Base-by-base conservation (phyloP, 139 green algal genomes). In the Coccomyxa sp. region DNA sequence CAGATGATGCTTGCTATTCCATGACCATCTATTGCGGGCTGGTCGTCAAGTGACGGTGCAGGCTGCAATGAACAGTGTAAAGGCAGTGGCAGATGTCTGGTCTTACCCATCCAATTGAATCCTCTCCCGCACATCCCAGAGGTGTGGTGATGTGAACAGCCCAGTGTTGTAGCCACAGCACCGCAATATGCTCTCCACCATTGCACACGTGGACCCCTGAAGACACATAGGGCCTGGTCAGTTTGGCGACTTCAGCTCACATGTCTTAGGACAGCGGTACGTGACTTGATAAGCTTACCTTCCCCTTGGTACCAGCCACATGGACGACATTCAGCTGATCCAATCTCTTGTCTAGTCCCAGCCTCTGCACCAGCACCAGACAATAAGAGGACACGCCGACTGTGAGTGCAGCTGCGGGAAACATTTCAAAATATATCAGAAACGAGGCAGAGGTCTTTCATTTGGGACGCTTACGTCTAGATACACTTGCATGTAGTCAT, bases 271-370 rank as follows among this genome's bases (percentile, higher is more conserved):
- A 14, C 24, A 7, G 33, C n/a, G 27, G 27, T 75, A 6, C 35
- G 40, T 38, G 36, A 70, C 74, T 50, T 54, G 39, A 36, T 54
- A 35, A 58, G 9, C 24, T 58, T 12, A 92, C 89, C 88, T 98
- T 98, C 64, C 94, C 94, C 83, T 98, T 98, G 34, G 93, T 98
- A 22, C 94, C 94, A 4, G 94, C 94, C 38, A 98, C 90, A 76
- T 97, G 93, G 38, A 98, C 92, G 2, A 97, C 87, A 33, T 77
- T 91, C 27, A 97, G 83, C 68, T 87, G 82, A 6, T 80, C 64
- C 36, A 97, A 58, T 1, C 86, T 72, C 8, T 91, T 74, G 1
- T 86, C 79, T 7, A 97, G 82, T n/a, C 80, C 86, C 16, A 94
- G 68, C 54, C 55, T 39, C 74, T 78, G 74, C 74, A 40, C 8